Evolutionary conservation across 805 yeast genomes (phyloP), one percentile per base, ranked within the genome.

Genomic region (Yamadazyma akitaensis): DNA sequence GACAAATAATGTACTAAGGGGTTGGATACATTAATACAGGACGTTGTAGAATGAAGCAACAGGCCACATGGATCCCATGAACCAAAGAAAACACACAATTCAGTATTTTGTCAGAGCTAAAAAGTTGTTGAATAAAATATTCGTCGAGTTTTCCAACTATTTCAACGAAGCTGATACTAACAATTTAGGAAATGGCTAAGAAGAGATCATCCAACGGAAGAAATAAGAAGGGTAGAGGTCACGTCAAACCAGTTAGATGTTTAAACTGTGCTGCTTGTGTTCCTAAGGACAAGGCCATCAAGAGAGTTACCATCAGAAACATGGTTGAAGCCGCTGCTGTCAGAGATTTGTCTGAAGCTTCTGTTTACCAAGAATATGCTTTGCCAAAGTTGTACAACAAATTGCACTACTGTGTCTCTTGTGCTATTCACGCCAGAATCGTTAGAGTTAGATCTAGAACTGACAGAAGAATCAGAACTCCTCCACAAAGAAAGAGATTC

Each of bases 191-290:
- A 61, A 94, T 94, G 99, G 98, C 99, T 80, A 94, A 94, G 89
- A 94, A 94, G 98, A 92, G 99, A 91, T 90, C 98, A 79, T 90
- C 97, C 94, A 90, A 91, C 97, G 99, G 99, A 85, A 92, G 99
- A 85, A 94, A 94, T 95, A 94, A 94, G 95, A 91, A 90, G 83
- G 98, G 98, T 76, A 94, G 99, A 89, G 99, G 99, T 76, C 98
- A 94, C 96, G 97, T 88, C 79, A 88, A 88, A 80, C 96, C 96
- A 75, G 97, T 92, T 72, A 91, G 99, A 87, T 94, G 99, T 84
- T 87, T 90, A 73, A 94, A 94, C 97, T 94, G 99, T 81, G 87
- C 97, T 69, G 89, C 96, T 79, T 88, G 96, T 82, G 96, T 94
- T 68, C 97, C 99, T 75, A 94, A 94, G 88, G 99, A 94, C 78